Percentiles rank a stretch among this genome's conserved stretches.
These are phyloP conservation scores for Syncephalastrum contaminatum DNA, from an alignment of 371 early-diverging fungal species.

Conservation along the genomic window DNA sequence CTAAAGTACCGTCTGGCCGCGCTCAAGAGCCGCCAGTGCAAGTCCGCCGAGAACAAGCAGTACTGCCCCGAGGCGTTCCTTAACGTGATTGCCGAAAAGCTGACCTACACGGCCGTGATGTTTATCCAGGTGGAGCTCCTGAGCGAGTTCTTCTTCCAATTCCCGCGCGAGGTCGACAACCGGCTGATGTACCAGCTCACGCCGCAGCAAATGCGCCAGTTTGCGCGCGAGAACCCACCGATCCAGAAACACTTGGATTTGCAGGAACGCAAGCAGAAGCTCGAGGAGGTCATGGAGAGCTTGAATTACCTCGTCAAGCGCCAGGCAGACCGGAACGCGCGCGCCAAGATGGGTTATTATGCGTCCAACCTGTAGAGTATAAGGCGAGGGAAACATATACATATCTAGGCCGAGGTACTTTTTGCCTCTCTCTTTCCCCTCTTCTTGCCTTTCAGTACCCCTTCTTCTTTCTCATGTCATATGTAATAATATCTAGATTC, in stretches of 20 bases:
- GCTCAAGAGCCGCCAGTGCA: conserved; percentile 77
- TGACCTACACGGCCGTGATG: conserved; percentile 92
- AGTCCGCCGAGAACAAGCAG: conserved; percentile 72
- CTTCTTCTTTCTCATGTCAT: too few species aligned
- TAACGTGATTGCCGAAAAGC: conserved; percentile 87
- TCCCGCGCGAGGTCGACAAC: conserved; percentile 92
- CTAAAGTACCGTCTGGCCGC: conserved; percentile 82
- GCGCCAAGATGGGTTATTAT: conserved; percentile 11
- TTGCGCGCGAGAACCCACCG: conserved; percentile 89
- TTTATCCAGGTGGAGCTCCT: conserved; percentile 95
- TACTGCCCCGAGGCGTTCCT: conserved; percentile 94
- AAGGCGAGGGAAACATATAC: too few species aligned
- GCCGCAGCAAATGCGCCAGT: conserved; percentile 73
- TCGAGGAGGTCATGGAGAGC: conserved; percentile 86
- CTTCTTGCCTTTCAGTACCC: too few species aligned
- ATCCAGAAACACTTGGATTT: conserved; percentile 83
- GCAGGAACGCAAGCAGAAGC: conserved; percentile 78
- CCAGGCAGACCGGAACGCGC: conserved; percentile 57
- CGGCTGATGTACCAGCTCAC: conserved; percentile 76
- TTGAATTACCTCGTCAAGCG: conserved; percentile 64
- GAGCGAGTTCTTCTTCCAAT: conserved; percentile 96
- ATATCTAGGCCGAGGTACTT: too few species aligned
- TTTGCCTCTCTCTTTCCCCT: too few species aligned
- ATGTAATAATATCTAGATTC: too few species aligned
- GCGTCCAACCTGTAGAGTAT: too few species aligned